Evolutionary conservation across 805 yeast genomes (phyloP), one percentile per base, ranked within the genome.

Genomic region (Zygosaccharomyces rouxii): DNA sequence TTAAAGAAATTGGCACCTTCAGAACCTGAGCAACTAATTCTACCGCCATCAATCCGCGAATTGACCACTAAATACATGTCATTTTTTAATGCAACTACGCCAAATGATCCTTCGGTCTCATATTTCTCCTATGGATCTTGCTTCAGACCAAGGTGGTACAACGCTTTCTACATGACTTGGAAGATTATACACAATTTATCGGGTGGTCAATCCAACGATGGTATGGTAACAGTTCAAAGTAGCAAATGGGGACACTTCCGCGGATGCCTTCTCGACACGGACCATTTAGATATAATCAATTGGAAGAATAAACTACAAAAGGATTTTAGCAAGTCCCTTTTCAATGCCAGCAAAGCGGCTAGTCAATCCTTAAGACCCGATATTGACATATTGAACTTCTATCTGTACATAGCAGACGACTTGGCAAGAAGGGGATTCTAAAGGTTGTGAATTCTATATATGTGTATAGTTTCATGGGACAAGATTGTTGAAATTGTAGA

Each of bases 71-170:
- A 56, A 0, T 75, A 74, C 52, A 68, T 84, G 71, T 50, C 55
- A 4, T 56, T 69, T 11, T 85, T 87, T 67, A 89, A 89, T 62
- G 37, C 64, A 23, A 56, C 59, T 2, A 72, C 83, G 0, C 57
- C 53, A 7, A 73, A 89, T 64, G 80, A 77, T 53, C 83, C 87
- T 0, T 62, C 66, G 0, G 95, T 89, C 1, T 62, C 73, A 7
- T 89, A 89, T 64, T 86, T 83, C 66, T 86, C 95, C 45, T 89
- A 86, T 61, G 97, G 97, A 2, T 90, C 96, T 0, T 68, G 72
- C 30, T 83, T 83, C 66, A 58, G 60, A 10, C 96, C 96, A 0
- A 63, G 67, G 30, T 77, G 84, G 75, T 73, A 72, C 54, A 83
- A 78, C 52, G 66, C 84, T 2, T 86, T 88, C 58, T 73, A 74